Percentiles rank a stretch among this genome's conserved stretches.
Evolutionary conservation across 2,329 filamentous ascomycete genomes (phyloP).

Genomic region (Colletotrichum sp.): DNA sequence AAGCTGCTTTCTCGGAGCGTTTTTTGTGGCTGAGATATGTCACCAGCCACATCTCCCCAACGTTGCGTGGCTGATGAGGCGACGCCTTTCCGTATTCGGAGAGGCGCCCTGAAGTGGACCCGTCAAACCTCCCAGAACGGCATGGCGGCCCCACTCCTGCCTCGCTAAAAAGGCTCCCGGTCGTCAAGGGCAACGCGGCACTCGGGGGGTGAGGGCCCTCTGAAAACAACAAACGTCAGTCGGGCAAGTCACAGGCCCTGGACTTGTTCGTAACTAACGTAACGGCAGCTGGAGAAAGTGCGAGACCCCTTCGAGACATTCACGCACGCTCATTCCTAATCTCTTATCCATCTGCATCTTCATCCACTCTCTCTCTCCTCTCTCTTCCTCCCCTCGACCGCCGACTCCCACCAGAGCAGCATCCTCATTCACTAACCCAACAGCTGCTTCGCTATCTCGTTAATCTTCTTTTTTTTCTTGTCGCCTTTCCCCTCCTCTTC

Average conservation of each 20-base stretch:
- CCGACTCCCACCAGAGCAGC: not conserved
- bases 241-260: not conserved
- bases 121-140: not conserved
- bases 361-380: not conserved
- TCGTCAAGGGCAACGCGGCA: slow-evolving; percentile 19
- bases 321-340: not conserved
- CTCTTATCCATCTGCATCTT: slow-evolving; percentile 20
- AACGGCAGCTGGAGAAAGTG: not conserved
- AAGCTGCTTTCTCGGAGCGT: not conserved
- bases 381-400: not conserved
- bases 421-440: slow-evolving; percentile 7
- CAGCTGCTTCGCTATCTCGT: not conserved
- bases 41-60: not conserved
- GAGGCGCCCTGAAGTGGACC: too few relatives aligned
- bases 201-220: not conserved
- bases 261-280: not conserved
- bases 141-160: not conserved
- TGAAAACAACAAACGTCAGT: slow-evolving; percentile 25
- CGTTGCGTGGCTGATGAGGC: not conserved
- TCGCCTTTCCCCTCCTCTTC: not conserved
- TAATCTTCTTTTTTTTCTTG: not conserved
- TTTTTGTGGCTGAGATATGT: slow-evolving; percentile 5
- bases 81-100: not conserved
- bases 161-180: slow-evolving; percentile 22
- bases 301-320: slow-evolving; percentile 6